Base-by-base conservation (phyloP, 2,329 filamentous ascomycete genomes). In the Diplodia mutila region DNA sequence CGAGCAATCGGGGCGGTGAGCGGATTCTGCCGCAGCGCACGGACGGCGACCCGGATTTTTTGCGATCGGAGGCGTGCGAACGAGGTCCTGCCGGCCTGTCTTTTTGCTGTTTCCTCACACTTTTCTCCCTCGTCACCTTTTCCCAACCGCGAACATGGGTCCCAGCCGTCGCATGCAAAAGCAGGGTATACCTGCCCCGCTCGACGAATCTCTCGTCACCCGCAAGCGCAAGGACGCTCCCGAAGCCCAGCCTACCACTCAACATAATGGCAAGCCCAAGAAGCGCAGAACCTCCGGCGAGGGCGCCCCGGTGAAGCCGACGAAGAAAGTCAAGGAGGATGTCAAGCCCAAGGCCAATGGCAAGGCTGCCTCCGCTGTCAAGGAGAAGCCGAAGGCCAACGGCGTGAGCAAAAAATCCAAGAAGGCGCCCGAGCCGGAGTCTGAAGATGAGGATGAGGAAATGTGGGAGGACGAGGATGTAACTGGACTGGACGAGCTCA, bases 111-210 rank as follows among this genome's bases (percentile, higher is more conserved):
- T 39, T 42, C 9, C 39, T 21, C 29, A 18, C 52, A 16, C 21
- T 55, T 23, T 51, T 18, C n/a, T 21, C 46, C 27, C 23, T 9
- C 39, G 27, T 12, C 32, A 53, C 61, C 37, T 42, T 29, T 27
- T 67, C 49, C 25, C 23, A n/a, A 39, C 53, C 25, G 27, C 52
- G 63, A 88, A 78, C 76, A 97, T 97, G 94, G 94, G 93, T 84
- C 87, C 89, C 70, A 92, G 93, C 79, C 91, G 93, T 78, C 92
- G 94, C 75, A 96, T 97, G 90, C 92, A 94, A 80, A 97, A 97
- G 83, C 95, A 98, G 86, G 94, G 93, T 67, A 85, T 90, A 71
- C 95, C 95, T 65, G 87, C 91, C 75, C 86, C 91, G 71, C 86
- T 97, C 72, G 92, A 95, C 71, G 92, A 97, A 72, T 83, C 78